Evolutionary conservation across 2,329 filamentous ascomycete genomes (phyloP).

Genomic region (Colletotrichum sp.): DNA sequence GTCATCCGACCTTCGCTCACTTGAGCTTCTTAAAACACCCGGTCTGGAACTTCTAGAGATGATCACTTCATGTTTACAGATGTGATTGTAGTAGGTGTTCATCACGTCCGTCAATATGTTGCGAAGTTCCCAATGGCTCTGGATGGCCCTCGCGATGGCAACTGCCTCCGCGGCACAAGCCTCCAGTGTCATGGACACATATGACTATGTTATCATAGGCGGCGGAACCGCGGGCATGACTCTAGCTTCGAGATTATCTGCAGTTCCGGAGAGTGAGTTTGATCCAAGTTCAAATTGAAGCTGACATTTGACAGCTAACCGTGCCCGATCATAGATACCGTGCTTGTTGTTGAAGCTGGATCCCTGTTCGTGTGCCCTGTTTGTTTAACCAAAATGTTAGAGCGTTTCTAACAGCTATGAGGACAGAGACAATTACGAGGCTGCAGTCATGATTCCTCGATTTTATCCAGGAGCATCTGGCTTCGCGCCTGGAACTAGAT

Average conservation of each 20-base stretch:
- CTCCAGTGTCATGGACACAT: background rate
- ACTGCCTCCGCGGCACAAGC: background rate
- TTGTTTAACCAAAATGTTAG: background rate
- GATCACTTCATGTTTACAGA: background rate
- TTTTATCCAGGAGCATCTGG: conserved; percentile 16
- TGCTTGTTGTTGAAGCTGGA: conserved; percentile 23
- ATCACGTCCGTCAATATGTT: background rate
- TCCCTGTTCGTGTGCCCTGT: conserved; percentile 4
- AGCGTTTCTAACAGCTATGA: background rate
- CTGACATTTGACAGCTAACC: background rate
- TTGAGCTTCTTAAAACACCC: background rate
- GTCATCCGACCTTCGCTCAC: background rate
- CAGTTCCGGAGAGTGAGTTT: background rate
- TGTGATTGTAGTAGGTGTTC: background rate
- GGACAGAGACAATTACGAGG: conserved; percentile 6
- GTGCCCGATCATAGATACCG: background rate
- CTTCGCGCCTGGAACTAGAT: conserved; percentile 24
- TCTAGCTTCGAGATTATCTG: conserved; percentile 33
- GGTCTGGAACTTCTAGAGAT: background rate
- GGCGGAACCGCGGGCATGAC: conserved; percentile 37
- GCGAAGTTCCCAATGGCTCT: background rate
- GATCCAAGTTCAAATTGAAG: background rate
- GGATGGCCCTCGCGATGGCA: background rate
- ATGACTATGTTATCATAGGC: conserved; percentile 36
- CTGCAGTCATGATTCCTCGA: conserved; percentile 8